These are phyloP conservation scores for Rhodotorula graminis DNA, from an alignment of 768 basidiomycete species.

Conservation along the genomic window DNA sequence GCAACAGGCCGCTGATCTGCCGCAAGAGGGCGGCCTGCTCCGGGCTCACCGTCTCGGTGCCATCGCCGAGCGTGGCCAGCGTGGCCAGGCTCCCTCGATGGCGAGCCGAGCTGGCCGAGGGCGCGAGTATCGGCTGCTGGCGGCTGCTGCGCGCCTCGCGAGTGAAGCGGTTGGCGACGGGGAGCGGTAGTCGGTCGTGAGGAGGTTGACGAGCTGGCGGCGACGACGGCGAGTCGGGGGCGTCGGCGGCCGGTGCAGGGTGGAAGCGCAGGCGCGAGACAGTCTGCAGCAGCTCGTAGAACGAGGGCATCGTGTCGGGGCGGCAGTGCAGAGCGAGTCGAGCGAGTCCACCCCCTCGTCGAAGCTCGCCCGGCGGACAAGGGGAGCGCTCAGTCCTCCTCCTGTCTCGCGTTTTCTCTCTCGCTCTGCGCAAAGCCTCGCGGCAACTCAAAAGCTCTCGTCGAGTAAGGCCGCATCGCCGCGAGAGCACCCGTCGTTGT, in stretches of 20 bases:
- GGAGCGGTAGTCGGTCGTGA: background rate
- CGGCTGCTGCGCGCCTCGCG: background rate
- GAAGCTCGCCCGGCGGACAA: background rate
- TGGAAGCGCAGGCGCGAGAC: constrained; percentile 3
- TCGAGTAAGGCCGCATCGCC: too few relatives aligned
- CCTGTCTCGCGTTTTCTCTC: too few relatives aligned
- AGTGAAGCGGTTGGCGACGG: background rate
- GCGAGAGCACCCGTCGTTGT: too few relatives aligned
- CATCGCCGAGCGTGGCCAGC: background rate
- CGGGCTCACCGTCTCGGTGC: background rate
- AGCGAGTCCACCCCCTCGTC: background rate
- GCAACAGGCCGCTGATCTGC: background rate
- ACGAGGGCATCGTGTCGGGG: constrained; percentile 6
- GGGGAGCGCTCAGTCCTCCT: background rate
- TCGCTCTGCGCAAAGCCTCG: too few relatives aligned
- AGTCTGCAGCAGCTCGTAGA: constrained; percentile 19
- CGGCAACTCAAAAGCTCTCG: too few relatives aligned
- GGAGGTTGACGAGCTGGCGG: too few relatives aligned
- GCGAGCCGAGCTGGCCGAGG: background rate
- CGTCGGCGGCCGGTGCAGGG: background rate
- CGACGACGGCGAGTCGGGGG: too few relatives aligned
- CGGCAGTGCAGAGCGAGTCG: too few relatives aligned
- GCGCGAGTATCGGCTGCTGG: too few relatives aligned
- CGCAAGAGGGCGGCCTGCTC: background rate
- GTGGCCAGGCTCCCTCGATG: background rate